These are phyloP conservation scores for Tylopilus felleus DNA, from an alignment of 768 basidiomycete species.

Conservation along the genomic window DNA sequence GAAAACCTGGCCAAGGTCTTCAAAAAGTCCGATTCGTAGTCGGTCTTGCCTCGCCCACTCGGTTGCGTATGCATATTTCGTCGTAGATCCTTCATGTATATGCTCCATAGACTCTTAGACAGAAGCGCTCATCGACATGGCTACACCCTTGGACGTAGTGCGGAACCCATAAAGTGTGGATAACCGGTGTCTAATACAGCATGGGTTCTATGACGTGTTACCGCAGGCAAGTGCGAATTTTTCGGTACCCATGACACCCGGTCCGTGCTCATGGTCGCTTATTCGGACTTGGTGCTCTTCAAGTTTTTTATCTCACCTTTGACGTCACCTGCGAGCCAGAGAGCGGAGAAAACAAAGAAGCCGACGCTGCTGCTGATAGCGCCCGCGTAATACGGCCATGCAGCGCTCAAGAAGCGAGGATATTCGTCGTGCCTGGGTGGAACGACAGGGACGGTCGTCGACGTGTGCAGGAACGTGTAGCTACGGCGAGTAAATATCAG, in stretches of 20 bases:
- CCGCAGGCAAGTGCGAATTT: slow-evolving; percentile 6
- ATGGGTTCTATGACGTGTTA: slow-evolving; percentile 5
- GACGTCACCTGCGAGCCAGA: slow-evolving; percentile 88
- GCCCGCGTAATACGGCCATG: slow-evolving; percentile 93
- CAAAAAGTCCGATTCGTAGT: slow-evolving; percentile 29
- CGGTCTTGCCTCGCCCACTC: neutral
- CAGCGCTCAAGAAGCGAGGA: slow-evolving; percentile 91
- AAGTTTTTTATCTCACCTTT: slow-evolving; percentile 52
- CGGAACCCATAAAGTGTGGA: neutral
- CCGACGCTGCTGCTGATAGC: slow-evolving; percentile 85
- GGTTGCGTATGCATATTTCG: slow-evolving; percentile 1
- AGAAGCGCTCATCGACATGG: slow-evolving; percentile 4
- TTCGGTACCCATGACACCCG: neutral
- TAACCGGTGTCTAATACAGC: slow-evolving; percentile 13
- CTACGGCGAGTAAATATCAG: slow-evolving; percentile 36
- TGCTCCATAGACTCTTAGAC: slow-evolving; percentile 19
- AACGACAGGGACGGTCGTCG: slow-evolving; percentile 80
- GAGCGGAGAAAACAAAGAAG: slow-evolving; percentile 79
- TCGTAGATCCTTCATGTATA: slow-evolving; percentile 28
- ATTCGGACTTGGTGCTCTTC: slow-evolving; percentile 35
- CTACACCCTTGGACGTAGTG: neutral
- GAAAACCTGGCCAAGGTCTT: slow-evolving; percentile 70
- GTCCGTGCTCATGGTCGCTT: neutral
- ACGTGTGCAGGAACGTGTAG: slow-evolving; percentile 68
- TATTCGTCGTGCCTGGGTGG: slow-evolving; percentile 95